A percentile compares a stretch with the other conserved stretches of the same genome.
phyloP scores from a whole-genome alignment of 306 rosid genomes.

The Vicia faba region DNA sequence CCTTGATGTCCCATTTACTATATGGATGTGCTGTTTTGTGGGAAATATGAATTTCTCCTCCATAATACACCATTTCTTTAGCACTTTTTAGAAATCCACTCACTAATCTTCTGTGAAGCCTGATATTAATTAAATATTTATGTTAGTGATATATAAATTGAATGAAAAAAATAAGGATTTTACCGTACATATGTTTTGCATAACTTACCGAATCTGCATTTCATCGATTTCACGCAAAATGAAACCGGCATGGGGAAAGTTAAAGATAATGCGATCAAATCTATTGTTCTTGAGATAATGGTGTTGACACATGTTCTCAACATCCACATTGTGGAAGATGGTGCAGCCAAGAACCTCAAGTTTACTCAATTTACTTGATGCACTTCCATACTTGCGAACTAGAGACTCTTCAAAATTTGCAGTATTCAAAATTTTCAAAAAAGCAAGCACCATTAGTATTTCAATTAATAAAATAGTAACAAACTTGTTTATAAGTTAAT shows the following conservation, averaged over 20 bases:
- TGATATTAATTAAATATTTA: not conserved
- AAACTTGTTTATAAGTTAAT: too few relatives aligned
- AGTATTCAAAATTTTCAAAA: not conserved
- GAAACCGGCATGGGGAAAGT: constrained; percentile 52
- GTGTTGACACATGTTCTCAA: constrained; percentile 24
- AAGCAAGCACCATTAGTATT: too few relatives aligned
- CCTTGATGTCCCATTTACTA: constrained; percentile 36
- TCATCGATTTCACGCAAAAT: fast-evolving
- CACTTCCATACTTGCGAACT: not conserved
- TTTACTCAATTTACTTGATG: not conserved
- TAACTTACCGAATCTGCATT: not conserved
- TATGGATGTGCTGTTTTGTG: constrained; percentile 52
- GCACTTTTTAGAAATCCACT: constrained; percentile 31
- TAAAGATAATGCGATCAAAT: constrained; percentile 38
- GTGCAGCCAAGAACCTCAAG: constrained; percentile 39
- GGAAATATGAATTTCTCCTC: constrained; percentile 45
- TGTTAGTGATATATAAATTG: too few relatives aligned
- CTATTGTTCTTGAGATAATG: not conserved
- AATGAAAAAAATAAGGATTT: too few relatives aligned
- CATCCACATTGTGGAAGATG: constrained; percentile 40
- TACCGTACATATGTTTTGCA: not conserved
- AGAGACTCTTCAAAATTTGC: not conserved
- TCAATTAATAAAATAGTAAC: too few relatives aligned
- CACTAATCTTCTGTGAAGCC: constrained; percentile 34
- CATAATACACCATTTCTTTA: not conserved